phyloP scores from a whole-genome alignment of 345 rosid species.

The Camelina laxa region DNA sequence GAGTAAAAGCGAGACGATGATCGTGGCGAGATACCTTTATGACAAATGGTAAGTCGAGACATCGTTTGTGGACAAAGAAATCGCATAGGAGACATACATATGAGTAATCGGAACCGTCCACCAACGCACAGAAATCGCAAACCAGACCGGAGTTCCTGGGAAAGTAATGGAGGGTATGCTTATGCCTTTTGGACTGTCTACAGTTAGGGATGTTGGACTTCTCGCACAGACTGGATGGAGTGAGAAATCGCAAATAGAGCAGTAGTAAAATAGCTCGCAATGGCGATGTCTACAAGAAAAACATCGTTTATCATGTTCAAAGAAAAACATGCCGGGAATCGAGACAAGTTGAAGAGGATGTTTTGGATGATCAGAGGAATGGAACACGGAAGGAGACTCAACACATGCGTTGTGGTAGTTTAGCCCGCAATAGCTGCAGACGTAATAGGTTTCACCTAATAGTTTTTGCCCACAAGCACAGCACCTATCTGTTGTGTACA shows the following conservation, averaged over 20 bases:
- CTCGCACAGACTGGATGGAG: background rate
- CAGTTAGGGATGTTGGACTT: background rate
- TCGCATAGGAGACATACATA: constrained; percentile 13
- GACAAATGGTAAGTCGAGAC: background rate
- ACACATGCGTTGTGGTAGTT: constrained; percentile 45
- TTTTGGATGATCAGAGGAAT: constrained; percentile 21
- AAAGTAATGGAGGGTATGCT: constrained; percentile 19
- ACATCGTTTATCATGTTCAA: background rate
- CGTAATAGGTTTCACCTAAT: background rate
- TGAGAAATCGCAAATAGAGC: constrained; percentile 1
- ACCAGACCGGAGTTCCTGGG: background rate
- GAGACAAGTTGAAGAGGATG: constrained; percentile 12
- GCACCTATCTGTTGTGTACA: no score
- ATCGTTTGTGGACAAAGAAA: constrained; percentile 9
- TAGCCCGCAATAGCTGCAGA: fast-evolving
- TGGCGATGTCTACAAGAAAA: background rate
- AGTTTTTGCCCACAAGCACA: no score
- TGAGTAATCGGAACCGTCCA: background rate
- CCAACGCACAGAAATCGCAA: constrained; percentile 18
- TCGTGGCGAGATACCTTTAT: constrained; percentile 2
- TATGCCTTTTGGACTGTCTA: constrained; percentile 18
- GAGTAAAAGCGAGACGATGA: constrained; percentile 19
- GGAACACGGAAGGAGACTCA: constrained; percentile 53
- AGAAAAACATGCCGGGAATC: background rate
- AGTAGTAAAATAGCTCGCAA: background rate